Base-by-base conservation (phyloP, 2,329 filamentous ascomycete species). In the Penicillium nordicum region DNA sequence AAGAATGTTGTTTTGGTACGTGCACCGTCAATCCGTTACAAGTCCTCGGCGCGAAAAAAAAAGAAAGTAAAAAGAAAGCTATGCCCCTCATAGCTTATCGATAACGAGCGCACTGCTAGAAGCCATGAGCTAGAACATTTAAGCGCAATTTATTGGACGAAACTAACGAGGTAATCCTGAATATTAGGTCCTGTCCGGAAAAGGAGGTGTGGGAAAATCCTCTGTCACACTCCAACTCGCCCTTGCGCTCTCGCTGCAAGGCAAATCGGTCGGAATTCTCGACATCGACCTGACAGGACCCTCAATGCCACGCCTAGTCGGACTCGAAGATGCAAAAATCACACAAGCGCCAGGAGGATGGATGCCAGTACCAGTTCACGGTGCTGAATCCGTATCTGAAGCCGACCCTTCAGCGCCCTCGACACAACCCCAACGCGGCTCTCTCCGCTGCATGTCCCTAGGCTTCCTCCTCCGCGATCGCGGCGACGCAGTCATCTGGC, bases 171-270 rank as follows among this genome's bases (percentile, higher is more conserved):
- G 4, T 11, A 16, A 38, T 25, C 12, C 21, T 37, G 21, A 60
- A 62, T 44, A 29, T 63, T 50, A 84, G 79, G 83, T 93, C 60
- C 88, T 99, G 46, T 97, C 94, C 12, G 94, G 94, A 67, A 99
- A 99, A 82, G 94, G 94, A 69, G 94, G 94, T 66, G 94, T 99
- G 21, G 94, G 94, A 57, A 99, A 99, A 80, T 97, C 93, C 42
- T 96, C 92, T 50, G 87, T 97, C n/a, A 97, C 94, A 0, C 95
- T 93, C 1, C 94, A 99, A 74, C 86, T 99, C 16, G 94, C 94
- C 9, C 84, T 99, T 37, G 92, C 92, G 0, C 85, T 99, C 32
- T 88, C 91, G 2, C 83, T 94, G 1, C 85, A 90, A 61, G 93
- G 93, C 56, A 84, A 93, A 72, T 92, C 90, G 0, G 93, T 97